Evolutionary conservation across 2,329 filamentous ascomycete genomes (phyloP), one percentile per base, ranked within the genome.

Genomic region (Lachnellula hyalina): DNA sequence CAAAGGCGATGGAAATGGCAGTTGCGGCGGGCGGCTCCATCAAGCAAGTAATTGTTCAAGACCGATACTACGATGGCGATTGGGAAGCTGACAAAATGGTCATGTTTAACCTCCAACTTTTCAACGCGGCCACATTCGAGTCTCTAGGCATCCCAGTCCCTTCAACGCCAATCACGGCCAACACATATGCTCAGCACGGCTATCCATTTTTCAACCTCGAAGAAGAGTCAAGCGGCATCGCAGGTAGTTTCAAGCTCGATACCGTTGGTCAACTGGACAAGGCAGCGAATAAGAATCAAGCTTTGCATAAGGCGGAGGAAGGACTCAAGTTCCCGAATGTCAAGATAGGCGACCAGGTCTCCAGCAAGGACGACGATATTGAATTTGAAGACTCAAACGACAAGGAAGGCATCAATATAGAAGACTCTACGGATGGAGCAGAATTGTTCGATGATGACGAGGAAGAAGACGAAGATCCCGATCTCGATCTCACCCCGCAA

Each of bases 1-100:
- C 7, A 47, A 11, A 47, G 5, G 36, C 11, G 12, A 14, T 38
- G 3, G 53, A 56, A 28, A 53, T 52, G 51, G 14, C 40, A 2
- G 36, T 76, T 25, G 71, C 71, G 3, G 67, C 70, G 8, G 74
- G 73, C 4, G 74, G 74, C 0, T 63, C 68, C 23, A 75, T 76
- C 54, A 68, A 68, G 11, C 74, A 77, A 58, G 62, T 61, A 8
- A 74, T 76, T 49, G 15, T 63, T 0, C 23, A 52, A 9, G 73
- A 76, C 53, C 47, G 51, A 2, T 21, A 67, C 6, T 40, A 44
- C 1, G 56, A 60, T 38, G 49, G 59, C 1, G 54, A 51, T 2
- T 75, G 71, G 72, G 65, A 75, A 46, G 36, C 49, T 0, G 56
- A 61, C 1, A 61, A 59, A 1, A 60, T 55, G 3, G 58, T 63